Conservation (phyloP, 495 filamentous ascomycete genomes). For the Alectoria sarmentosa region DNA sequence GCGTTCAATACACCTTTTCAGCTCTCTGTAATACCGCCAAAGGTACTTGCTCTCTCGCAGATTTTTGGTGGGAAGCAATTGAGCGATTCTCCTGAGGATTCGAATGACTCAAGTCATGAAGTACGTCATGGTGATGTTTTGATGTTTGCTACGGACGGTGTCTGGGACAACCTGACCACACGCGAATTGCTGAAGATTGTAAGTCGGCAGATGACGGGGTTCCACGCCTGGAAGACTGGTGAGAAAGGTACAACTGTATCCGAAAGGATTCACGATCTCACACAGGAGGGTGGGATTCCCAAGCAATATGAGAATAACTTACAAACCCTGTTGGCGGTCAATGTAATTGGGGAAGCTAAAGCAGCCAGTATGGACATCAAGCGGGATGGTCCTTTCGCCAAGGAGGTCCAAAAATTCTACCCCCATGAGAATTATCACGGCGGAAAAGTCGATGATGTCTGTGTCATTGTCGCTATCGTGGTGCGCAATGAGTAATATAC, state of each 20-base stretch:
- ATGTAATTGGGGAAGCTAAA: constrained; percentile 76
- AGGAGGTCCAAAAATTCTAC: constrained; percentile 79
- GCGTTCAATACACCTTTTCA: constrained; percentile 97
- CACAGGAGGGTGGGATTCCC: constrained; percentile 37
- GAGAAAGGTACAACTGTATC: constrained; percentile 52
- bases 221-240: constrained; percentile 63
- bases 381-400: constrained; percentile 87
- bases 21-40: constrained; percentile 77
- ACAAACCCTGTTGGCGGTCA: constrained; percentile 68
- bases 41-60: constrained; percentile 64
- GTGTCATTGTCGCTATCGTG: constrained; percentile 66
- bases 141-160: constrained; percentile 86
- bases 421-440: constrained; percentile 77
- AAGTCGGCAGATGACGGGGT: constrained; percentile 61
- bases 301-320: constrained; percentile 40
- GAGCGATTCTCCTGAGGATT: constrained; percentile 75
- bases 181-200: constrained; percentile 78
- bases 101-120: constrained; percentile 64
- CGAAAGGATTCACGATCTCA: constrained; percentile 45
- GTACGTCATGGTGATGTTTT: constrained; percentile 88
- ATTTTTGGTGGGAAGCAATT: constrained; percentile 77
- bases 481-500: constrained; percentile 37
- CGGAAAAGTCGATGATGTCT: constrained; percentile 90
- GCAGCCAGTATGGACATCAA: constrained; percentile 68
- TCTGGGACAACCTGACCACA: constrained; percentile 94